Evolutionary conservation across 169 alveolate genomes (phyloP).

Genomic region (Cyclospora cayetanensis): DNA sequence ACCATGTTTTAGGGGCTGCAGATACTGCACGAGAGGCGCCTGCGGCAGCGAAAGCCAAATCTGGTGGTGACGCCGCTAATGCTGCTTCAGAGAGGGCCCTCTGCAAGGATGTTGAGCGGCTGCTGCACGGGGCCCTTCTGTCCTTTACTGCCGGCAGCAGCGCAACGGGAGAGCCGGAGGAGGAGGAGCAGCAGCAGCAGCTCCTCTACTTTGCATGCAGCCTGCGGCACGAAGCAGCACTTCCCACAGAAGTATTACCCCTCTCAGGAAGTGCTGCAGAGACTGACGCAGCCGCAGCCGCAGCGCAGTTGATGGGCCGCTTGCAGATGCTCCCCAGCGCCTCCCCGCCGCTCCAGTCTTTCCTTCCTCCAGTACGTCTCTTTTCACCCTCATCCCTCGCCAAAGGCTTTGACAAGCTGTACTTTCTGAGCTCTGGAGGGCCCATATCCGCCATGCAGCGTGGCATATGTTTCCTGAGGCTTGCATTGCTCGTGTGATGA

Average conservation of each 20-base stretch:
- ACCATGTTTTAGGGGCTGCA: too few relatives aligned
- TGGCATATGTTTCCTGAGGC: too few relatives aligned
- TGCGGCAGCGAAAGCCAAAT: background rate
- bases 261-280: too few relatives aligned
- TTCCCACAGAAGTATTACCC: too few relatives aligned
- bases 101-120: background rate
- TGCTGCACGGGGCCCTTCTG: background rate
- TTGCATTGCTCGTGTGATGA: too few relatives aligned
- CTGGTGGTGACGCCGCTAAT: background rate
- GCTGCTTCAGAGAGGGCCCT: background rate
- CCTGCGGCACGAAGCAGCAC: too few relatives aligned
- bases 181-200: slow-evolving; percentile 22
- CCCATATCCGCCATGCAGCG: background rate
- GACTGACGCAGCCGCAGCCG: background rate
- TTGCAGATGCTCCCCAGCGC: background rate
- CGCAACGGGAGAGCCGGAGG: too few relatives aligned
- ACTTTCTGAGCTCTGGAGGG: too few relatives aligned
- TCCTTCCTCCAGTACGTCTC: background rate
- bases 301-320: background rate
- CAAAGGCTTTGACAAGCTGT: background rate
- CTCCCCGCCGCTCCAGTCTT: background rate
- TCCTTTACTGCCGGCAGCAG: background rate
- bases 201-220: background rate
- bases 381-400: background rate
- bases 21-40: background rate